phyloP scores from a whole-genome alignment of 208 protist species.

The Crithidia acanthocephali region DNA sequence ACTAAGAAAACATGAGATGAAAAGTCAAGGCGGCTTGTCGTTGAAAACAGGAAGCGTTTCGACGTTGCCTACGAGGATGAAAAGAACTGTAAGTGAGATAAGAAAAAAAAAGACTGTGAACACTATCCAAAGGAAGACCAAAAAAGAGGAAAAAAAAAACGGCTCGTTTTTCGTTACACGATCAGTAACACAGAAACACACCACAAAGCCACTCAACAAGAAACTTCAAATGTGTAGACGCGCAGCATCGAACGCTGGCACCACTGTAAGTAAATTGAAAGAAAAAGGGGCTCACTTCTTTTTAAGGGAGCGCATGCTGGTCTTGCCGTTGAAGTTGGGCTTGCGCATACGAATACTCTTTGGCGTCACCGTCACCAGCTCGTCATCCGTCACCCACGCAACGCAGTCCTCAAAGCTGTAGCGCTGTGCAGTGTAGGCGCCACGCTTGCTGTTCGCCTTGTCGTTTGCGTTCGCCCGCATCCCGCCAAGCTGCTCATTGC shows the following conservation, averaged over 20 bases:
- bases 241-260: too few relatives aligned
- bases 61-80: not conserved
- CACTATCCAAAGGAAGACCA: not conserved
- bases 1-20: too few relatives aligned
- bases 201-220: too few relatives aligned
- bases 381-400: constrained; percentile 88
- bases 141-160: constrained; percentile 4
- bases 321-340: constrained; percentile 91
- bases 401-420: constrained; percentile 90
- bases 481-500: constrained; percentile 91
- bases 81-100: not conserved
- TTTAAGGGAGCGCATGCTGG: constrained; percentile 74
- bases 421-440: constrained; percentile 58
- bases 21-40: too few relatives aligned
- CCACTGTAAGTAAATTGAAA: too few relatives aligned
- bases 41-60: not conserved
- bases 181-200: too few relatives aligned
- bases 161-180: too few relatives aligned
- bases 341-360: constrained; percentile 93
- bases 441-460: constrained; percentile 72
- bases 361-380: constrained; percentile 92
- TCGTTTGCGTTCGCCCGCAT: constrained; percentile 93
- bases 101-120: constrained; percentile 12
- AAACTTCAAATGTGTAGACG: too few relatives aligned
- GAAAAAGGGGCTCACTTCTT: constrained; percentile 67